These are phyloP conservation scores for Penicillium sclerotiorum DNA, from an alignment of 2,329 filamentous ascomycete species.

Conservation along the genomic window DNA sequence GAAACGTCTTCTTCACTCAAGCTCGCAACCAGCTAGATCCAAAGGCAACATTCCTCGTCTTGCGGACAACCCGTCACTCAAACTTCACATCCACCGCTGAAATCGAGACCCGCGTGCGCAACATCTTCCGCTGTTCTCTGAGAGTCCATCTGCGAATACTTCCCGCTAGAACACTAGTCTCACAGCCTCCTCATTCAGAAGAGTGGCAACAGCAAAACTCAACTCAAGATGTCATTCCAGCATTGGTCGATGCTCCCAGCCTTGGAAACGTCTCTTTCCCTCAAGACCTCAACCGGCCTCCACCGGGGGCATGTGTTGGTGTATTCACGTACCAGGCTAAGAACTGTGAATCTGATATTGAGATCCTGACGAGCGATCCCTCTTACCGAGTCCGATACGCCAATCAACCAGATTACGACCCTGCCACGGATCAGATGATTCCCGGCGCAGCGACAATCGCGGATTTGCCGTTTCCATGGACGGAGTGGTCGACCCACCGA, in stretches of 20 bases:
- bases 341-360: constrained; percentile 55
- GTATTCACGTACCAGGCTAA: constrained; percentile 55
- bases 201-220: constrained; percentile 9
- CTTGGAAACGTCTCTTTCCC: not conserved
- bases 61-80: constrained; percentile 49
- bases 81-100: constrained; percentile 53
- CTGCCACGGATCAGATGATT: constrained; percentile 34
- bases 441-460: constrained; percentile 35
- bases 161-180: constrained; percentile 15
- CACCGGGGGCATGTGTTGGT: constrained; percentile 52
- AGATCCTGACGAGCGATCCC: constrained; percentile 55
- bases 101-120: constrained; percentile 49
- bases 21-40: constrained; percentile 19
- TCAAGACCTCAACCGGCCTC: constrained; percentile 29
- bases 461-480: constrained; percentile 41
- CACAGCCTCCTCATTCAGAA: constrained; percentile 8
- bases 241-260: not conserved
- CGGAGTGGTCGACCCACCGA: constrained; percentile 43
- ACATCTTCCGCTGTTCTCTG: constrained; percentile 52
- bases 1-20: constrained; percentile 51
- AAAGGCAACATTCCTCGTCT: constrained; percentile 47
- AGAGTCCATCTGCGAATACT: constrained; percentile 51
- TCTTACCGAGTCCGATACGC: constrained; percentile 45
- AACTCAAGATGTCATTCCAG: not conserved
- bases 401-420: constrained; percentile 48